Evolutionary conservation across 371 early-diverging fungal species (phyloP).

Genomic region (Phascolomyces articulosus): DNA sequence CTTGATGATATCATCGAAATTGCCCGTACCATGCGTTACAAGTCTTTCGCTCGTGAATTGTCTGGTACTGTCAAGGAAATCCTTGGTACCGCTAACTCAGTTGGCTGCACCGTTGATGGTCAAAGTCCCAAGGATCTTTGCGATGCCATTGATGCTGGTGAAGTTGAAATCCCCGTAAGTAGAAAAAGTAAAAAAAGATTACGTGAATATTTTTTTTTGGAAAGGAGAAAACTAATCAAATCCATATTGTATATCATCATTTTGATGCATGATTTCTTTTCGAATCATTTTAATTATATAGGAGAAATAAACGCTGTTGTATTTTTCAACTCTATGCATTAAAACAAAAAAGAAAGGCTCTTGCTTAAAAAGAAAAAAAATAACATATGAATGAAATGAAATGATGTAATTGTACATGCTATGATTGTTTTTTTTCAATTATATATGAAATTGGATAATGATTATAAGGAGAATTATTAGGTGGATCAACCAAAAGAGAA

Average conservation of each 20-base stretch:
- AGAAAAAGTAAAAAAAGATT: too few species aligned
- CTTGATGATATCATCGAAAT: slow-evolving; percentile 95
- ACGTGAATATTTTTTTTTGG: too few species aligned
- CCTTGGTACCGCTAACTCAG: slow-evolving; percentile 97
- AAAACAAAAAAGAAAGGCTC: not conserved
- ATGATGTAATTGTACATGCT: not conserved
- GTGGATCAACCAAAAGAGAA: too few species aligned
- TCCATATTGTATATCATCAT: too few species aligned
- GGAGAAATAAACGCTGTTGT: slow-evolving; percentile 20
- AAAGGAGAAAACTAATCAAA: too few species aligned
- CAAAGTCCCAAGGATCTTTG: slow-evolving; percentile 53
- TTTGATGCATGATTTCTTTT: too few species aligned
- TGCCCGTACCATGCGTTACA: slow-evolving; percentile 95
- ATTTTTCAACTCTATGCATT: not conserved
- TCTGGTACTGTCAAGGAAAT: slow-evolving; percentile 98
- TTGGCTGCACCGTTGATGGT: slow-evolving; percentile 92
- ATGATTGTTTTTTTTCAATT: not conserved
- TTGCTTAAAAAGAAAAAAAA: slow-evolving; percentile 5
- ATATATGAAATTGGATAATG: not conserved
- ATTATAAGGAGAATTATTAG: too few species aligned
- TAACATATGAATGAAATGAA: not conserved
- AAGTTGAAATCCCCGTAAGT: slow-evolving; percentile 86
- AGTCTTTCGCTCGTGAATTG: slow-evolving; percentile 89
- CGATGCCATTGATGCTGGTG: slow-evolving; percentile 69
- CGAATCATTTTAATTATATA: not conserved